phyloP scores from a whole-genome alignment of 1,284 basidiomycete species.

The Pseudozyma hubeiensis region DNA sequence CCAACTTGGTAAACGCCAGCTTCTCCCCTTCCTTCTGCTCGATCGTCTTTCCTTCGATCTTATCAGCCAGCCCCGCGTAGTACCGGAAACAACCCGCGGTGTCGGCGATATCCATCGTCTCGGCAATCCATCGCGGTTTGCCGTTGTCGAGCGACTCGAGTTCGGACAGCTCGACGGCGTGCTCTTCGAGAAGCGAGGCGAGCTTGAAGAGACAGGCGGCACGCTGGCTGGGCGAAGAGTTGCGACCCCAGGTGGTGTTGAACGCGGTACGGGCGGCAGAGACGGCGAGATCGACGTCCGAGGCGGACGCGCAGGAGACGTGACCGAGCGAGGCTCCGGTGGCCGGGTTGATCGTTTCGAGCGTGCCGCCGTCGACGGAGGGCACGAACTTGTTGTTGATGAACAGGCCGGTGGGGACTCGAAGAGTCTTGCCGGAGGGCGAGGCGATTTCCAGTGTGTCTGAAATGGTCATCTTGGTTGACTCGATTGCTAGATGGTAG shows the following conservation, averaged over 20 bases:
- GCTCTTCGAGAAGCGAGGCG: conserved; percentile 78
- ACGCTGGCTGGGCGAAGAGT: conserved; percentile 69
- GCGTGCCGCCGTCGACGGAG: conserved; percentile 36
- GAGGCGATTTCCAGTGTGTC: conserved; percentile 62
- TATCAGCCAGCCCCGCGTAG: conserved; percentile 77
- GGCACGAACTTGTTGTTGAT: conserved; percentile 59
- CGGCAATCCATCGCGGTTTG: conserved; percentile 79
- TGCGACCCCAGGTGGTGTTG: conserved; percentile 53
- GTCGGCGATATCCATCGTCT: conserved; percentile 77
- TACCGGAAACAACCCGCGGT: conserved; percentile 76
- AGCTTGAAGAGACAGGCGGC: conserved; percentile 76
- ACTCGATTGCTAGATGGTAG: background rate
- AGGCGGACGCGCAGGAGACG: conserved; percentile 47
- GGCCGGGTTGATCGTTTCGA: conserved; percentile 55
- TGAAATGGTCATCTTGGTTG: conserved; percentile 30
- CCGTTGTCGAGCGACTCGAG: conserved; percentile 76
- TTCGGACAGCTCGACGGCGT: conserved; percentile 75
- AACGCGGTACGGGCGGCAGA: conserved; percentile 50
- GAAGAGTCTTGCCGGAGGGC: conserved; percentile 53
- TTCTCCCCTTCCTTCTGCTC: conserved; percentile 81
- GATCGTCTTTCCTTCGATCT: conserved; percentile 84
- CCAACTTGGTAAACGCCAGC: conserved; percentile 76
- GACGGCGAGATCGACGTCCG: conserved; percentile 58
- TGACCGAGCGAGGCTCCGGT: conserved; percentile 53
- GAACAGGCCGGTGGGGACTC: conserved; percentile 53